A percentile compares a stretch with the other conserved stretches of the same genome.
phyloP scores from a whole-genome alignment of 768 basidiomycete genomes.

The Lentinus brumalis region DNA sequence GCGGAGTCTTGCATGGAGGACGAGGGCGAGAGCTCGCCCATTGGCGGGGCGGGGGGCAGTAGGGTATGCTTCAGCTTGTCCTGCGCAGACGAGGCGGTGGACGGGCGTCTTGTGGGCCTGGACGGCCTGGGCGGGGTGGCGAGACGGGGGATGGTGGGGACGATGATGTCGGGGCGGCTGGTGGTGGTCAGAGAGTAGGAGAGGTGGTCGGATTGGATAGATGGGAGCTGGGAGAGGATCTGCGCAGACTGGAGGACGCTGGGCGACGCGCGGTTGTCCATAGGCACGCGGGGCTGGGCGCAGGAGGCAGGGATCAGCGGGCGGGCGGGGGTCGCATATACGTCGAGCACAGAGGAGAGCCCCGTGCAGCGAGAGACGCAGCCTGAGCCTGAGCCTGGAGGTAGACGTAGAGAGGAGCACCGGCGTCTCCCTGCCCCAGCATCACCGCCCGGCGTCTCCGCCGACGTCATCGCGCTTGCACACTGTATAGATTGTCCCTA shows the following conservation, averaged over 20 bases:
- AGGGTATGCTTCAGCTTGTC: conserved; percentile 32
- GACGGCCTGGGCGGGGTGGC: conserved; percentile 29
- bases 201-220: conserved; percentile 20
- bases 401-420: neutral
- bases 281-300: neutral
- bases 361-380: neutral
- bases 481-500: neutral
- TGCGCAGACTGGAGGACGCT: conserved; percentile 12
- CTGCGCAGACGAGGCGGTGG: conserved; percentile 49
- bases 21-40: conserved; percentile 19
- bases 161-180: conserved; percentile 19
- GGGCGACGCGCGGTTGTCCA: conserved; percentile 7
- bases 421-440: neutral
- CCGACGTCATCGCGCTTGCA: no score
- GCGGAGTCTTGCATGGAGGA: conserved; percentile 8
- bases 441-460: neutral
- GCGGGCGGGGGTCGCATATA: neutral
- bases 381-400: no score
- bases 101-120: conserved; percentile 38
- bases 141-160: conserved; percentile 38
- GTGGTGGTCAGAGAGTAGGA: conserved; percentile 24
- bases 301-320: neutral
- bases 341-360: neutral
- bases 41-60: conserved; percentile 36
- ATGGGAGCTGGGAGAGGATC: conserved; percentile 10